Evolutionary conservation across 78 protist species (phyloP), one percentile per base, ranked within the genome.

Genomic region (Dictyostelium citrinum): DNA sequence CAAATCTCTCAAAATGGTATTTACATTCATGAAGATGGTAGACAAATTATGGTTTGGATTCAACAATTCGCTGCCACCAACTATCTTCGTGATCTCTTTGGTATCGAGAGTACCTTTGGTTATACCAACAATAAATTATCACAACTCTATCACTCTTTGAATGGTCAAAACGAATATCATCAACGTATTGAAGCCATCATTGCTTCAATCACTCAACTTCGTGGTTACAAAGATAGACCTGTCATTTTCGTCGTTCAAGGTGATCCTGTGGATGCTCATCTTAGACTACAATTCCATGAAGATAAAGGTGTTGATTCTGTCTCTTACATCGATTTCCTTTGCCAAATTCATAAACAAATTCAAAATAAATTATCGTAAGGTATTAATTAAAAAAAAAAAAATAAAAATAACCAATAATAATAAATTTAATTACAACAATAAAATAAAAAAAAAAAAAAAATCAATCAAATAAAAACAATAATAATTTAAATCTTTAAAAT

Each of bases 291-390:
- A 29, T 64, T 92, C 60, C 81, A 61, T 35, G 96, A 92, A 80
- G 96, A 92, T 81, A 92, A 92, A 55, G 91, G 90, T 31, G 75
- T 80, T 41, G 90, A 92, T 58, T 84, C 90, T 14, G 61, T 88
- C 22, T 81, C 92, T 29, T 94, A 88, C 31, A 49, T 90, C 10
- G 96, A 94, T 74, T 94, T 83, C 90, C 70, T 94, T 20, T 86
- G 93, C 35, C 96, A 81, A 78, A 49, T 94, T 35, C 96, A 94
- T 33, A 61, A 55, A 51, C 84, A 88, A 71, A 94, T 94, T 76
- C 96, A 94, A 74, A 78, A 94, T 67, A 94, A 94, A 78, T 64
- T 94, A 88, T 85, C 84, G 91, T 91, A 91, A 81, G 82, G 64
- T 55, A 55, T 55, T 55, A 55, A 55, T 14, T 43, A 43, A 41